A percentile compares a stretch with the other conserved stretches of the same genome.
phyloP scores from a whole-genome alignment of 2,329 filamentous ascomycete genomes.

The Ophiostoma ips region DNA sequence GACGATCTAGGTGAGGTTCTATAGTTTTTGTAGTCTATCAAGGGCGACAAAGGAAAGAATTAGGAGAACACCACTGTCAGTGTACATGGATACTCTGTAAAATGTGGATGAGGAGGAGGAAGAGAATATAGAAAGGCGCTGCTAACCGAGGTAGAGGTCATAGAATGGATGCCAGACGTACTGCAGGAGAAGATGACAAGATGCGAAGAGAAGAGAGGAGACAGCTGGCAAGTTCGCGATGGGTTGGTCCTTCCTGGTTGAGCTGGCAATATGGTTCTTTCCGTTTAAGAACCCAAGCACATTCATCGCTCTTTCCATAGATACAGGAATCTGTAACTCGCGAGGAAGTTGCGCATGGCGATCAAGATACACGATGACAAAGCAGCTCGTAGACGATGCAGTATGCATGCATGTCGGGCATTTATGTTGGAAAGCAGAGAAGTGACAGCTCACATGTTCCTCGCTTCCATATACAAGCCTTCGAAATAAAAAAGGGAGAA shows the following conservation, averaged over 20 bases:
- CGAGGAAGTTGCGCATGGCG: background rate
- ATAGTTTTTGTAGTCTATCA: background rate
- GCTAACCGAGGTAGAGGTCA: too few species aligned
- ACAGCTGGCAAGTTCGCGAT: too few species aligned
- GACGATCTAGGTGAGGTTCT: background rate
- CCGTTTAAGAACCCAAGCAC: background rate
- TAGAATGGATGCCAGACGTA: background rate
- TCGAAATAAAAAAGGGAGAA: too few species aligned
- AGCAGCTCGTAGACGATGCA: too few species aligned
- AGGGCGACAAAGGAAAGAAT: background rate
- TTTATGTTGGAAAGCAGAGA: background rate
- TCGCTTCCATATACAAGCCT: too few species aligned
- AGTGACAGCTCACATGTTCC: too few species aligned
- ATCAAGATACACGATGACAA: too few species aligned
- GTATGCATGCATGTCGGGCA: background rate
- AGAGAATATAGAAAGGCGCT: too few species aligned
- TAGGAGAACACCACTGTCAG: background rate
- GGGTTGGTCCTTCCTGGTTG: background rate
- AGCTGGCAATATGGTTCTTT: background rate
- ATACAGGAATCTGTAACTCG: background rate
- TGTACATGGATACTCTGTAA: background rate
- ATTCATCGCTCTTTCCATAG: background rate
- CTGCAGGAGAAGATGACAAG: too few species aligned
- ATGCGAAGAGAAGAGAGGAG: too few species aligned
- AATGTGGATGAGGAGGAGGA: background rate